phyloP scores from a whole-genome alignment of 2,329 filamentous ascomycete species.

The Arachnopeziza araneosa region DNA sequence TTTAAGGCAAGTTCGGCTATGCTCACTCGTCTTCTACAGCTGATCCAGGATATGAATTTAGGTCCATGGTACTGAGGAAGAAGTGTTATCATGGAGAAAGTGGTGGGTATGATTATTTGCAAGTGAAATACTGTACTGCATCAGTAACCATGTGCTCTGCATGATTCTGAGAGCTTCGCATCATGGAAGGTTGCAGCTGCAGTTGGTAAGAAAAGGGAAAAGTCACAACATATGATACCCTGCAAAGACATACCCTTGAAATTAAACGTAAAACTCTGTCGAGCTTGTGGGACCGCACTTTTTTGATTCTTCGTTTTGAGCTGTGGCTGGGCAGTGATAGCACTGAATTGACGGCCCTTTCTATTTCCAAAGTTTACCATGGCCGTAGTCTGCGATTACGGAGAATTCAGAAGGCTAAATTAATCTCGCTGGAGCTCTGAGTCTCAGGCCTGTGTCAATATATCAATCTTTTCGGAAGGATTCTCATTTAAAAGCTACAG shows the following conservation, averaged over 20 bases:
- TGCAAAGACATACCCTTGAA: background rate
- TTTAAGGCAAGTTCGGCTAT: slow-evolving; percentile 52
- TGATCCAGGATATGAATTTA: slow-evolving; percentile 9
- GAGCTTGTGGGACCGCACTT: background rate
- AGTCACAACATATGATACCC: background rate
- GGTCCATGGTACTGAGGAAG: slow-evolving; percentile 44
- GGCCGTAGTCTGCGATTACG: no score
- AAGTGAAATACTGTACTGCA: background rate
- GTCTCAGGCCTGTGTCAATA: background rate
- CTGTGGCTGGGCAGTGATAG: no score
- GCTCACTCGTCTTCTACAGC: background rate
- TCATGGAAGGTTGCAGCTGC: background rate
- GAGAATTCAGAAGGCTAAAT: background rate
- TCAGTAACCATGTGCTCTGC: background rate
- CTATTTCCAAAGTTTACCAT: no score
- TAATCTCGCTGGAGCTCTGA: background rate
- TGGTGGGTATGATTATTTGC: slow-evolving; percentile 60
- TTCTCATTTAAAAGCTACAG: background rate
- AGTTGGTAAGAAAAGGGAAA: background rate
- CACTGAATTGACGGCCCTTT: no score
- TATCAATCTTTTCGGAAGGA: background rate
- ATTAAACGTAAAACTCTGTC: background rate
- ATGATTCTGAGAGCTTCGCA: background rate
- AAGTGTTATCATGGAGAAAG: slow-evolving; percentile 65
- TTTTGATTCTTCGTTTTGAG: no score